These are phyloP conservation scores for Sechiopsis laciniata DNA, from an alignment of 306 rosid species.

Conservation along the genomic window DNA sequence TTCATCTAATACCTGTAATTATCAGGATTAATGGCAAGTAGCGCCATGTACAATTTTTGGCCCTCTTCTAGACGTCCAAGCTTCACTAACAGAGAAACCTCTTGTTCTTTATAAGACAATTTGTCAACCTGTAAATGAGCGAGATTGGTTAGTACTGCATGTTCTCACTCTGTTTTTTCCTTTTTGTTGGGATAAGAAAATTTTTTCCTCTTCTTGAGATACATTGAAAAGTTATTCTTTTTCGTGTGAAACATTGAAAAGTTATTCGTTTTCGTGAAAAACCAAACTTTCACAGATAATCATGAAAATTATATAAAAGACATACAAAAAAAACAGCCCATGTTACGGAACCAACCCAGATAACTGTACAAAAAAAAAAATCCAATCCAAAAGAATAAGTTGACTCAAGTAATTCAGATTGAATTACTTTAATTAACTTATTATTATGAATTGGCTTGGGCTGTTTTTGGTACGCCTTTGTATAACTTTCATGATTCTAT, in stretches of 20 bases:
- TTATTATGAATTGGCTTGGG: not conserved
- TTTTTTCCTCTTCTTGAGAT: no score
- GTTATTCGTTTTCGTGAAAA: not conserved
- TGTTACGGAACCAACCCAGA: not conserved
- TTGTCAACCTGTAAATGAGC: conserved; percentile 64
- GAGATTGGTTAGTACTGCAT: conserved; percentile 23
- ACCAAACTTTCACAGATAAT: not conserved
- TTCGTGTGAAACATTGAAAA: not conserved
- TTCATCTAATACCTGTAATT: conserved; percentile 60
- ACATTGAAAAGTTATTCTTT: not conserved
- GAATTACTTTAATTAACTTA: no score
- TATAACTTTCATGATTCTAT: not conserved
- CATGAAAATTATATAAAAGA: not conserved
- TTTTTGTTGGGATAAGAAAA: not conserved
- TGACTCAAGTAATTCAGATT: no score
- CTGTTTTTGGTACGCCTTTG: not conserved
- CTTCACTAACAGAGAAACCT: conserved; percentile 80
- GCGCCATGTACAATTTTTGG: conserved; percentile 48
- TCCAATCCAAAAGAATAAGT: not conserved
- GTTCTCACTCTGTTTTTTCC: conserved; percentile 12
- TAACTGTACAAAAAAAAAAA: not conserved
- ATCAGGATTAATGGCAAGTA: conserved; percentile 93
- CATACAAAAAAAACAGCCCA: not conserved
- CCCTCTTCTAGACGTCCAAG: conserved; percentile 74
- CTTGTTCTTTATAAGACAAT: conserved; percentile 70